Base-by-base conservation (phyloP, 2,329 filamentous ascomycete genomes). In the Fusarium incarnatum region DNA sequence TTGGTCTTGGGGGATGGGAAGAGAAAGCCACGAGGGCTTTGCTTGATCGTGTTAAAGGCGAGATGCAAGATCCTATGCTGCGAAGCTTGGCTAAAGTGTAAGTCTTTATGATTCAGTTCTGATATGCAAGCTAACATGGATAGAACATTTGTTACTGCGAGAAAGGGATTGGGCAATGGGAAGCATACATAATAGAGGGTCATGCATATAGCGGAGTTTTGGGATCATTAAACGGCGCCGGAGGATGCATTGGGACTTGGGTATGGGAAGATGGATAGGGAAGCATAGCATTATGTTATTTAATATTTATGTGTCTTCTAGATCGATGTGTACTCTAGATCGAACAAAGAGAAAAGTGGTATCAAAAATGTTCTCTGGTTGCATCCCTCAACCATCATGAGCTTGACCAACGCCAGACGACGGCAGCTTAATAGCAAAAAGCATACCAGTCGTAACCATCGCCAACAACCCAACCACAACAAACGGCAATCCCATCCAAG, bases 401-500 rank as follows among this genome's bases (percentile, higher is more conserved):
- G 60, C 64, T 45, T 75, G 73, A 5, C 60, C 71, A 22, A 69
- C 47, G 3, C 67, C 70, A 6, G 23, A 53, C n/a, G 56, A 27
- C 0, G 79, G 77, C 8, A 79, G 41, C 52, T 65, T 75, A n/a
- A 78, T 76, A 0, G 52, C 20, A 50, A 77, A 79, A 11, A 83
- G 64, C 3, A 82, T 71, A 2, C 57, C 41, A 6, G 78, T 74
- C 1, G 77, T 75, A 2, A 76, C 40, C 6, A 71, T 20, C 1
- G 80, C 79, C 46, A 83, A 71, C 3, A 72, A 47, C 0, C 79
- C 80, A 0, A 82, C 75, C 4, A 79, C 75, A 15, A 84, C 68
- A 56, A 84, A 88, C 0, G 86, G 85, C 65, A 89, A 71, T 0
- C 86, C 87, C 30, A 83, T 78, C 82, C 82, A 87, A 1, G 70